Base-by-base conservation (phyloP, 176 grass and related monocot genomes). In the Oryza officinalis region DNA sequence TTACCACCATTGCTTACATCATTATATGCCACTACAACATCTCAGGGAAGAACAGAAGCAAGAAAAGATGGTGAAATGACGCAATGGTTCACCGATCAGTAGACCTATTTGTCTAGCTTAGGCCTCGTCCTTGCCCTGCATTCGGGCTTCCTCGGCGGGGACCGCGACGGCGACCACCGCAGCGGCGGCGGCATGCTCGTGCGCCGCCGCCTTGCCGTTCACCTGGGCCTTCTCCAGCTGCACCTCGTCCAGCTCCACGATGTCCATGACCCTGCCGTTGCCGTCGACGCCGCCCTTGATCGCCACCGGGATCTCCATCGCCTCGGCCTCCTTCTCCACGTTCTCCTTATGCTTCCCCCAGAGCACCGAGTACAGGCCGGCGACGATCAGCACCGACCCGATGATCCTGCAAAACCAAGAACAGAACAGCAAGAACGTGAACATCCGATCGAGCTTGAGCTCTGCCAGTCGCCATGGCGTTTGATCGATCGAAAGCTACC, bases 291-390 rank as follows among this genome's bases (percentile, higher is more conserved):
- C 84, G 32, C 57, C 84, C 77, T 96, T 96, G 12, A 94, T 80
- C 5, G 89, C 88, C 64, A 96, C 80, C 11, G 97, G 97, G 33
- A 99, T 68, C 57, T 87, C 86, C 70, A 88, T 87, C 38, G 87
- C 91, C 67, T 87, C 80, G 27, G 23, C 66, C 77, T 86, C 86
- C 80, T 90, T 82, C 89, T 99, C 93, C 41, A 86, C 77, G 75
- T 72, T 91, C 78, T 99, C 96, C 84, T 90, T 99, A 91, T 96
- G 84, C 79, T 99, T 99, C 0, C 96, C 96, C 96, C 96, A 99
- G 20, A 99, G 93, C 66, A 99, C 96, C 18, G 91, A 88, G 78
- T 99, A 99, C 50, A 99, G 90, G 4, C 96, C 96, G 10, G 88
- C 76, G 14, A 96, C 93, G 71, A 99, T 99, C 13, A 99, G 79